phyloP scores from a whole-genome alignment of 2,329 filamentous ascomycete species.

The Camillea tinctor region DNA sequence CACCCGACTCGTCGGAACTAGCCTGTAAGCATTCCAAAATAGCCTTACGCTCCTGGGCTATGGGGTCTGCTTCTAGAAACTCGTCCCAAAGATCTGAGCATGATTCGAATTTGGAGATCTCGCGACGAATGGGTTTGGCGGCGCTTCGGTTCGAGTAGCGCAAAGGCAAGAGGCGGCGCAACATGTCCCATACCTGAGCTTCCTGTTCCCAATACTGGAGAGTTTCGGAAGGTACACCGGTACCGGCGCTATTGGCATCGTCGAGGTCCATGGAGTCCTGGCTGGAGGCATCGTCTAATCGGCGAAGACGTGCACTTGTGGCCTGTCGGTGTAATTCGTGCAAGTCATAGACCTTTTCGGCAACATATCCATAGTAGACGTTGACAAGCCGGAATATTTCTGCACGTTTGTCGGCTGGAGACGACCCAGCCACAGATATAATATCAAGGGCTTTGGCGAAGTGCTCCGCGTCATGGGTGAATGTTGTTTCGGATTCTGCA shows the following conservation, averaged over 20 bases:
- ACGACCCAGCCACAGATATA: constrained; percentile 56
- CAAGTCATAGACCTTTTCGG: constrained; percentile 43
- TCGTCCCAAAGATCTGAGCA: constrained; percentile 56
- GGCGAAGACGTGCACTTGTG: constrained; percentile 29
- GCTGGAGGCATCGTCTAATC: constrained; percentile 34
- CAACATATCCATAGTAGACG: constrained; percentile 60
- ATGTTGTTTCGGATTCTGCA: constrained; percentile 21
- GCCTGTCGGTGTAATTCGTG: constrained; percentile 41
- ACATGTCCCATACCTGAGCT: constrained; percentile 84
- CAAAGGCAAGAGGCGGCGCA: constrained; percentile 71
- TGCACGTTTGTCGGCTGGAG: constrained; percentile 55
- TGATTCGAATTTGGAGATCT: constrained; percentile 29
- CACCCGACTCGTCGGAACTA: constrained; percentile 63
- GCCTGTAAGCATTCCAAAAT: constrained; percentile 85
- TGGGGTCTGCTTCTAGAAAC: constrained; percentile 71
- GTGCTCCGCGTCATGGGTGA: constrained; percentile 71
- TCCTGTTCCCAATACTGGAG: constrained; percentile 74
- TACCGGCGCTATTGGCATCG: constrained; percentile 38
- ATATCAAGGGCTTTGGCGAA: constrained; percentile 83
- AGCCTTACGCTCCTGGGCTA: constrained; percentile 74
- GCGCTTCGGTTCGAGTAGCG: constrained; percentile 51
- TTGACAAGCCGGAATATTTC: constrained; percentile 68
- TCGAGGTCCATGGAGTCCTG: constrained; percentile 57
- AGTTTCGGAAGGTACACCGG: constrained; percentile 37
- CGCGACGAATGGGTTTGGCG: constrained; percentile 36